Evolutionary conservation across 163 green algal species (phyloP), one percentile per base, ranked within the genome.

Genomic region (Trebouxia gelatinosa): DNA sequence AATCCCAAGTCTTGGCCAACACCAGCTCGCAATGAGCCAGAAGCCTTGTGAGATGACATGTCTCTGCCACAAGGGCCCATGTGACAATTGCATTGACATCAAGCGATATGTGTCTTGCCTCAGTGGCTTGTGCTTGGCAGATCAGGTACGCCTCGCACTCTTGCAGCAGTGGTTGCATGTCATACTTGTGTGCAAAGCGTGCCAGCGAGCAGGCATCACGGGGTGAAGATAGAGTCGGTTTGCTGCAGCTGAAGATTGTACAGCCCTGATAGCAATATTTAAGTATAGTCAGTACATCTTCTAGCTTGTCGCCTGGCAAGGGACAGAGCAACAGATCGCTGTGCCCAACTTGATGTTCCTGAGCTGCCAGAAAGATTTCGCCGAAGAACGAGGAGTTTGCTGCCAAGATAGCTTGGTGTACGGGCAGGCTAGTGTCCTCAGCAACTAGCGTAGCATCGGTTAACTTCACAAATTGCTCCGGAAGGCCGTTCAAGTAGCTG

Each of bases 101-200:
- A 5, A 68, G 29, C 1, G 13, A 29, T 13, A 34, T 26, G 29
- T 26, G 29, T 40, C 5, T n/a, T 6, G 29, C 31, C 29, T 68
- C 59, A 11, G 39, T 31, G 7, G 29, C 31, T 38, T 39, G 19
- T 0, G 29, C 59, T 39, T 39, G 3, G 16, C 2, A 0, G 26
- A 21, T 68, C 2, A 68, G 59, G 29, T 40, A 68, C 13, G 3
- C 11, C 9, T 68, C 59, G n/a, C 59, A 68, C 23, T 39, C 59
- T 5, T 1, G 29, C 31, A 39, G 23, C 16, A 68, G 59, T 23
- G 59, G 31, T 68, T 38, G 59, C 59, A 68, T 68, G 59, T 28
- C 31, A 39, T 68, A 68, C 29, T 68, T 68, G 59, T 68, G 59
- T 68, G 59, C 59, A 68, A 68, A 68, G 3, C 59, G 39, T 39